phyloP scores from a whole-genome alignment of 2,329 filamentous ascomycete species.

The Orbilia ellipsospora region DNA sequence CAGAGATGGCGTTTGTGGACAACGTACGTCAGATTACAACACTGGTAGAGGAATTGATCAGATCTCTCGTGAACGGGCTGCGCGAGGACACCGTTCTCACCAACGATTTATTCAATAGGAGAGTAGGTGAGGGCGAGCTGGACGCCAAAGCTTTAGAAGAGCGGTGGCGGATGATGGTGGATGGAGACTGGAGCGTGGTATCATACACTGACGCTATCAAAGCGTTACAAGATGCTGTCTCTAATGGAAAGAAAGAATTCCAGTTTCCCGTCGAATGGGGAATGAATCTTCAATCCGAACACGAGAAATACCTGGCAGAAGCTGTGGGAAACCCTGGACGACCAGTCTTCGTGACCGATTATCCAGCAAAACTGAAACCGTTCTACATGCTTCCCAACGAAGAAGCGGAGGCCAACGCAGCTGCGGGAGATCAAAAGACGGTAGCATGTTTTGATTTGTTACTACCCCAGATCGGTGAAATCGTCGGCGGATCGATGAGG shows the following conservation, averaged over 20 bases:
- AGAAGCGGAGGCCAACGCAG: constrained; percentile 50
- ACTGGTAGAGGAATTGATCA: constrained; percentile 81
- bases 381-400: constrained; percentile 82
- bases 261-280: constrained; percentile 76
- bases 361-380: constrained; percentile 87
- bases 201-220: constrained; percentile 83
- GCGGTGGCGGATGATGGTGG: constrained; percentile 78
- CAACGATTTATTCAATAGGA: constrained; percentile 62
- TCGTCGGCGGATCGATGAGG: constrained; percentile 88
- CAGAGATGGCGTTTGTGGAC: constrained; percentile 82
- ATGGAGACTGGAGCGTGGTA: constrained; percentile 77
- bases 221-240: constrained; percentile 71
- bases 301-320: constrained; percentile 87
- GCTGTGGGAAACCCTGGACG: constrained; percentile 68
- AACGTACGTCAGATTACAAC: constrained; percentile 78
- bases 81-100: constrained; percentile 5
- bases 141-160: constrained; percentile 65
- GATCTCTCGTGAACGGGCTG: constrained; percentile 67
- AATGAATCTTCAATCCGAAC: constrained; percentile 83
- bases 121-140: constrained; percentile 66
- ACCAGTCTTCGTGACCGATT: constrained; percentile 92
- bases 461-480: constrained; percentile 84
- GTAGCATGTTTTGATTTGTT: constrained; percentile 92
- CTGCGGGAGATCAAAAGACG: constrained; percentile 65
- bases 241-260: constrained; percentile 68